Percentiles rank a stretch among this genome's conserved stretches.
Evolutionary conservation across 2,329 filamentous ascomycete genomes (phyloP).

Genomic region (Gyromitra esculenta): DNA sequence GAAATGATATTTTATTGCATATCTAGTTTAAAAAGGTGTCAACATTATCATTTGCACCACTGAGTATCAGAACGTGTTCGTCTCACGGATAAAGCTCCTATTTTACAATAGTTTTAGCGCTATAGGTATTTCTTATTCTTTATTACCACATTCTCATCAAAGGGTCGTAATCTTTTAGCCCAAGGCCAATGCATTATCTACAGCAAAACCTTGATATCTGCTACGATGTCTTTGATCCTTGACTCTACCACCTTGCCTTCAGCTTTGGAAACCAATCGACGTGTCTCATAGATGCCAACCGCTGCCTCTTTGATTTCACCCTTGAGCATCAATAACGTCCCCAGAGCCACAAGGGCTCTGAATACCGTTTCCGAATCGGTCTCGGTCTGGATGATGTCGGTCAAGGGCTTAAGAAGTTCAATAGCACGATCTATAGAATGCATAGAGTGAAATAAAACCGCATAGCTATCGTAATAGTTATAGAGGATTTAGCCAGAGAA

Average conservation of each 20-base stretch:
- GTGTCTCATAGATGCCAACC: conserved; percentile 62
- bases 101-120: not conserved
- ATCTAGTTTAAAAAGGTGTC: not conserved
- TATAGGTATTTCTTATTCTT: conserved; percentile 4
- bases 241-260: conserved; percentile 60
- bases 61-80: not conserved
- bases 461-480: conserved; percentile 63
- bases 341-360: conserved; percentile 80
- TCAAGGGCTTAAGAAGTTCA: conserved; percentile 69
- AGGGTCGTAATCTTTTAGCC: not conserved
- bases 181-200: conserved; percentile 9
- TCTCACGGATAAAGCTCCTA: not conserved
- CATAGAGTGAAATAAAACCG: conserved; percentile 72
- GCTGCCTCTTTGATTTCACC: conserved; percentile 62
- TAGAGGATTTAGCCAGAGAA: not conserved
- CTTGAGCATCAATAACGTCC: conserved; percentile 76
- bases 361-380: conserved; percentile 85
- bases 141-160: conserved; percentile 9
- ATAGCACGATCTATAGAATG: conserved; percentile 59
- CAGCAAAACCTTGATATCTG: conserved; percentile 51
- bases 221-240: conserved; percentile 52
- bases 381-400: conserved; percentile 71
- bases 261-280: conserved; percentile 62
- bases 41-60: not conserved
- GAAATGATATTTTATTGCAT: not conserved